Conservation (phyloP, 1,284 basidiomycete species). For the Puccinia novopanici region DNA sequence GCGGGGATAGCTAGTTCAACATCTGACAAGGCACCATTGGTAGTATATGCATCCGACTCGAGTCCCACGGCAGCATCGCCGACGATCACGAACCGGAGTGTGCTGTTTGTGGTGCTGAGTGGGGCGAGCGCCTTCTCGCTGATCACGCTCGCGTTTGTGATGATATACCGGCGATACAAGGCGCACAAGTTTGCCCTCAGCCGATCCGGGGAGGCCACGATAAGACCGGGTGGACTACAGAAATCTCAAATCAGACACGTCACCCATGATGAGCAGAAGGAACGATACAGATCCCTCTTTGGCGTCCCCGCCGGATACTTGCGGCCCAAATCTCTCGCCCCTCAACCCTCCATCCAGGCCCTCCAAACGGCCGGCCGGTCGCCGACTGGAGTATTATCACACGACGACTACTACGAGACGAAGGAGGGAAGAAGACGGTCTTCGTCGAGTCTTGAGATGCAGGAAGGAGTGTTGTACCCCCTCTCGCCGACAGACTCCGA, state of each 20-base stretch:
- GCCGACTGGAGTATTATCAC: not conserved
- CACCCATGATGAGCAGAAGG: constrained; percentile 32
- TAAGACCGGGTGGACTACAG: not conserved
- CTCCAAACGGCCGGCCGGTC: not conserved
- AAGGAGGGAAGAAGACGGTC: not conserved
- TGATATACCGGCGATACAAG: constrained; percentile 23
- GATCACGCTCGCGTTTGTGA: constrained; percentile 5
- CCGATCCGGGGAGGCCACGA: not conserved
- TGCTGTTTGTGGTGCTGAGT: not conserved
- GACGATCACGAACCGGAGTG: not conserved
- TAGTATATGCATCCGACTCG: constrained; percentile 28
- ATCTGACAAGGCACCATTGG: constrained; percentile 2
- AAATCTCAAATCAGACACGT: constrained; percentile 20
- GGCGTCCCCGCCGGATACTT: constrained; percentile 30
- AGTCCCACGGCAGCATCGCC: not conserved
- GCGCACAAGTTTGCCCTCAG: not conserved
- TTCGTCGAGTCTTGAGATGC: not conserved
- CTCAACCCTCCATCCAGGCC: not conserved
- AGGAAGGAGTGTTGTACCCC: not conserved
- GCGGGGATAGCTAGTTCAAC: not conserved
- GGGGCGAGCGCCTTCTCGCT: constrained; percentile 17
- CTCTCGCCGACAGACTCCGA: not conserved
- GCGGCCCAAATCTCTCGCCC: constrained; percentile 13
- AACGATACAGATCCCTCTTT: constrained; percentile 23
- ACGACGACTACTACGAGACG: not conserved